A percentile compares a stretch with the other conserved stretches of the same genome.
phyloP scores from a whole-genome alignment of 768 basidiomycete genomes.

The Leccinum broughii region DNA sequence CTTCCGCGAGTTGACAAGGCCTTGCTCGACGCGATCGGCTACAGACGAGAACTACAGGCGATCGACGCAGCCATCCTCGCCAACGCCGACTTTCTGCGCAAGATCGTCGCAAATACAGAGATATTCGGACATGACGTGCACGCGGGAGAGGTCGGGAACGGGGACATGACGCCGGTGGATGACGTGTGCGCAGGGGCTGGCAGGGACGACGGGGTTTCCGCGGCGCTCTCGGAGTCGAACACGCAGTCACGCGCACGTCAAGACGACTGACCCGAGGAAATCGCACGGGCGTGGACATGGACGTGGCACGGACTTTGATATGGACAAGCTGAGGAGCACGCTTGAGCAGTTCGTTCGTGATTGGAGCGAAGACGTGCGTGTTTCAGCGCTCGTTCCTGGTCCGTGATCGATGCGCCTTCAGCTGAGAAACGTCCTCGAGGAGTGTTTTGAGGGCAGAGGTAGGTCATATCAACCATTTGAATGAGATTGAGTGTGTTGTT shows the following conservation, averaged over 20 bases:
- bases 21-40: constrained; percentile 67
- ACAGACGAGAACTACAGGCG: constrained; percentile 72
- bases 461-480: constrained; percentile 37
- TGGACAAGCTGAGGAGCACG: constrained; percentile 91
- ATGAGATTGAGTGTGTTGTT: neutral
- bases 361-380: constrained; percentile 79
- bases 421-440: constrained; percentile 75
- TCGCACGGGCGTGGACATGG: neutral
- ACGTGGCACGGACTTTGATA: constrained; percentile 60
- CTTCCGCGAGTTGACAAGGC: constrained; percentile 70
- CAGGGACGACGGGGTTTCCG: neutral
- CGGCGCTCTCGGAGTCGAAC: constrained; percentile 25
- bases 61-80: constrained; percentile 80
- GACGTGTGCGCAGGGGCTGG: too few relatives aligned
- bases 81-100: constrained; percentile 76
- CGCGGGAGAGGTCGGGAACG: constrained; percentile 14
- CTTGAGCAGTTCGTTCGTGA: constrained; percentile 92
- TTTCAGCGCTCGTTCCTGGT: neutral
- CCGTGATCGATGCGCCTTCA: constrained; percentile 28
- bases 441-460: constrained; percentile 54
- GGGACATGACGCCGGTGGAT: constrained; percentile 20
- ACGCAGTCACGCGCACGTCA: constrained; percentile 23
- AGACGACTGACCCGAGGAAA: constrained; percentile 14
- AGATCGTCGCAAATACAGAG: constrained; percentile 73
- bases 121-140: constrained; percentile 65